Evolutionary conservation across 371 early-diverging fungal species (phyloP), one percentile per base, ranked within the genome.

Genomic region (Zychaea mexicana): DNA sequence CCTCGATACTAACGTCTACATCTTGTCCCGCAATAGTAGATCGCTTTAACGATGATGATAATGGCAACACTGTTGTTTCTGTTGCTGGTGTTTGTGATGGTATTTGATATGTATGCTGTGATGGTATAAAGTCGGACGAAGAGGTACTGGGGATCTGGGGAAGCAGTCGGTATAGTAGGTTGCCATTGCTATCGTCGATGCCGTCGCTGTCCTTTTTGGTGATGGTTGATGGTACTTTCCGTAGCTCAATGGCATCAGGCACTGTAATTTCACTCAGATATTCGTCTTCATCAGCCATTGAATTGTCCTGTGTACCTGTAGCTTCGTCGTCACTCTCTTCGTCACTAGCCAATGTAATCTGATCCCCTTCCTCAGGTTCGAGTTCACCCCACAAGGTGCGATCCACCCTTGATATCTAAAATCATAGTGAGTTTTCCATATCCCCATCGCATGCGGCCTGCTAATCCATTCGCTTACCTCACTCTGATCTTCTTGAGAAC

Each of bases 161-260:
- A 42, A 96, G 65, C 21, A 97, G 90, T 22, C 88, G 91, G 72
- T 94, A 96, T 21, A 97, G 78, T 47, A 87, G 87, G 64, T 88
- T 90, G 12, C 33, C 33, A 33, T 33, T 5, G 33, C 33, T 33
- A 33, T 12, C 33, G 12, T 33, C 33, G 21, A 88, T 85, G 13
- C 79, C 86, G 8, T 87, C 88, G 55, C 87, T 89, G n/a, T 74
- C 75, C 15, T 83, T 90, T 72, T 97, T 96, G 70, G 75, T 49
- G 72, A 68, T 12, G 60, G 57, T 55, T 87, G 89, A 42, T 90
- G 65, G 52, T 92, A 6, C 30, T 32, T 60, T 60, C 63, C 96
- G 91, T 46, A 97, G 80, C 70, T 97, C 96, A 58, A 98, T 90
- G 59, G 85, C 84, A 28, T 91, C 93, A 0, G 97, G 97, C 19